These are phyloP conservation scores for Choricystis sp. DNA, from an alignment of 139 green algal genomes.

Conservation along the genomic window DNA sequence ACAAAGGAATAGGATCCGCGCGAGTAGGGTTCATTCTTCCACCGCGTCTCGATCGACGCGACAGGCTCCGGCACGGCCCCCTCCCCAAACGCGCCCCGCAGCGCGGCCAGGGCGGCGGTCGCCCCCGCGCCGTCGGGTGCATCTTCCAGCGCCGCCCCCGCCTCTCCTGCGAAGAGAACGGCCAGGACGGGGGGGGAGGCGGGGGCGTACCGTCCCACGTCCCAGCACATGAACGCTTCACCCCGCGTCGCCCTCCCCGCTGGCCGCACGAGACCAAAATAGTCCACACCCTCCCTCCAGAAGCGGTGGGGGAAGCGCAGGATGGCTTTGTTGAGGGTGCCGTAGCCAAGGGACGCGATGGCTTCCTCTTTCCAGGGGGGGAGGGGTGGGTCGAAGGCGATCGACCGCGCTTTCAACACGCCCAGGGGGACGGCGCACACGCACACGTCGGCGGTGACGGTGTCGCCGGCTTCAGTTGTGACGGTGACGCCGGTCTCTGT, in stretches of 20 bases:
- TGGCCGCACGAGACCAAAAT: conserved; percentile 50
- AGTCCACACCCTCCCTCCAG: conserved; percentile 55
- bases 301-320: conserved; percentile 65
- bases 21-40: conserved; percentile 19
- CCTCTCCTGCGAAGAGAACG: conserved; percentile 31
- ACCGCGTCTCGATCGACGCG: conserved; percentile 20
- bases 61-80: conserved; percentile 25
- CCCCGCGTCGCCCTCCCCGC: conserved; percentile 22
- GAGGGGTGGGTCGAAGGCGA: conserved; percentile 55
- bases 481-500: conserved; percentile 3
- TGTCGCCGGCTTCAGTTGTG: conserved; percentile 14
- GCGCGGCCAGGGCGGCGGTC: conserved; percentile 22
- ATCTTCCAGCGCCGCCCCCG: conserved; percentile 5
- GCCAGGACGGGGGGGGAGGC: conserved; percentile 23
- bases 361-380: conserved; percentile 49
- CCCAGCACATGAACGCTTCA: conserved; percentile 75
- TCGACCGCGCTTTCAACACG: conserved; percentile 36
- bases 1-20: conserved; percentile 64
- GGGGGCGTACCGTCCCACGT: conserved; percentile 32
- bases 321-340: conserved; percentile 73
- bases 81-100: conserved; percentile 18
- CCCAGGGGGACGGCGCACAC: conserved; percentile 57
- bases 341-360: conserved; percentile 58
- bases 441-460: conserved; percentile 25
- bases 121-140: conserved; percentile 9